Evolutionary conservation across 768 basidiomycete species (phyloP), one percentile per base, ranked within the genome.

Genomic region (Artomyces pyxidatus): DNA sequence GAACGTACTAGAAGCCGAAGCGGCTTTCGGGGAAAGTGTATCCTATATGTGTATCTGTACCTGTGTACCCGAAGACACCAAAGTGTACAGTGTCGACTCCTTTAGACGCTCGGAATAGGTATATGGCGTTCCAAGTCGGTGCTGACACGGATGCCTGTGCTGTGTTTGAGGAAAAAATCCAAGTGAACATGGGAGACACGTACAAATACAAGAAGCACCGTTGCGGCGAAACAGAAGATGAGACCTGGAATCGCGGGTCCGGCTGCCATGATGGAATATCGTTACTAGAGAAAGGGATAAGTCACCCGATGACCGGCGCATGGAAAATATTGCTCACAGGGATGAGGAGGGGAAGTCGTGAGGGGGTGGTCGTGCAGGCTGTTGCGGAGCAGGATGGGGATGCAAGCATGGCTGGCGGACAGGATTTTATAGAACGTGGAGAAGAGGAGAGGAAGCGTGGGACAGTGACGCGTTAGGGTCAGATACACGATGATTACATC

Each of bases 1-100:
- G 17, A 9, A 68, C 77, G 26, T 61, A 80, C 81, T 65, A 61
- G 59, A 79, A 70, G 21, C 59, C 53, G 19, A 63, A 40, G 14
- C 54, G 17, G 19, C 47, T 22, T 4, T 60, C 30, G 3, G 64
- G 61, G 58, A 81, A 73, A 45, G 63, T 55, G 50, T 88, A 92
- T 16, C 89, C 89, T 47, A 91, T 65, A 17, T 62, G 58, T 3
- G 65, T 61, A 17, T 59, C 41, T 16, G 75, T 76, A 16, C 81
- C 83, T 12, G 85, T 85, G 65, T 72, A 80, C 3, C 88, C 88
- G 60, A 88, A 88, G n/a, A 83, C 76, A 57, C 89, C 89, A 58
- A 82, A 90, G 52, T 73, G 73, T 49, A 68, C 69, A 57, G 67
- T 51, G 12, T 44, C n/a, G 21, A 62, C 61, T 4, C 66, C 70